These are phyloP conservation scores for Pelargonium myrrhifolium DNA, from an alignment of 441 rosid species.

Conservation along the genomic window DNA sequence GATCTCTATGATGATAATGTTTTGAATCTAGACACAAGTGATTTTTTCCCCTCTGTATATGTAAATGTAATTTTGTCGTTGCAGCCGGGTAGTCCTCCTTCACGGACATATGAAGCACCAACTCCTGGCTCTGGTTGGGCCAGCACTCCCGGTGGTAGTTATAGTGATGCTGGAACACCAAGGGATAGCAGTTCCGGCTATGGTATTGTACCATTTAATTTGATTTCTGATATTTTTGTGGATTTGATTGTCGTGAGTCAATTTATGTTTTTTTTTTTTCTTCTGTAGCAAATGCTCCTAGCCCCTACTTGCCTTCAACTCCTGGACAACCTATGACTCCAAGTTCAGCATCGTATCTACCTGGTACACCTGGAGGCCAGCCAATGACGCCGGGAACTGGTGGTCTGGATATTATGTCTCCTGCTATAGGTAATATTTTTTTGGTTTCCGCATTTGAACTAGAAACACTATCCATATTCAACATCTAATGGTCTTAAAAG, in stretches of 20 bases:
- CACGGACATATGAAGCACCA: conserved; percentile 87
- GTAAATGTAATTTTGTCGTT: conserved; percentile 12
- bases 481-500: too few relatives aligned
- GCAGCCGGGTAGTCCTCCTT: conserved; percentile 92
- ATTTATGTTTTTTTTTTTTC: conserved; percentile 1
- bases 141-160: conserved; percentile 81
- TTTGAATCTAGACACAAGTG: background rate
- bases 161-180: conserved; percentile 93
- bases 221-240: background rate
- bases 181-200: conserved; percentile 71
- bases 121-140: conserved; percentile 98
- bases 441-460: background rate
- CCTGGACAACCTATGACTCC: conserved; percentile 98
- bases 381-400: conserved; percentile 98
- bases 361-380: conserved; percentile 98
- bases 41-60: background rate
- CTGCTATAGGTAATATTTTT: conserved; percentile 55
- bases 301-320: conserved; percentile 88
- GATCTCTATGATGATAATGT: background rate
- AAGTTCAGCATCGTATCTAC: conserved; percentile 63
- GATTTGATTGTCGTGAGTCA: conserved; percentile 12
- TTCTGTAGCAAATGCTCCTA: conserved; percentile 77
- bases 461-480: too few relatives aligned
- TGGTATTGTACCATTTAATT: conserved; percentile 34
- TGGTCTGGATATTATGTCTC: conserved; percentile 88